Conservation (phyloP, 2,329 filamentous ascomycete species). For the Pseudogymnoascus sp. region DNA sequence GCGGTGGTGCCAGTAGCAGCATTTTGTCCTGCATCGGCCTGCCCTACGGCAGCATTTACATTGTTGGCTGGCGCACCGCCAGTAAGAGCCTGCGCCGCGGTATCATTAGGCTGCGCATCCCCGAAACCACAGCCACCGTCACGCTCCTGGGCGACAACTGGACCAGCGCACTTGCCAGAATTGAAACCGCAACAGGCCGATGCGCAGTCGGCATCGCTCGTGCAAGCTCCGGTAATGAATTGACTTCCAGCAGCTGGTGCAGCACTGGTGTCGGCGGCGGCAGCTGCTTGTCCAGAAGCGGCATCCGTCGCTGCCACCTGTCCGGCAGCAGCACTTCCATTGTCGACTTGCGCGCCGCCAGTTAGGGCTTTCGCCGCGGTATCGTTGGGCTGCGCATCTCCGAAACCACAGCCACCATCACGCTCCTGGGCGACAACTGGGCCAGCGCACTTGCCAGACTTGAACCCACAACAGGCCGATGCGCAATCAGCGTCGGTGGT, state of each 20-base stretch:
- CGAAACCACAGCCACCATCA: slow-evolving; percentile 30
- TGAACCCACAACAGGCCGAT: slow-evolving; percentile 14
- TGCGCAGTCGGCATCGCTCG: slow-evolving; percentile 13
- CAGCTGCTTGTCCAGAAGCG: slow-evolving; percentile 20
- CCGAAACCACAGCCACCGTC: slow-evolving; percentile 30
- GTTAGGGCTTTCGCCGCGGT: slow-evolving; percentile 11
- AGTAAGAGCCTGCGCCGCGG: not conserved
- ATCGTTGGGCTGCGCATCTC: slow-evolving; percentile 13
- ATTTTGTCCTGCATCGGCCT: too few species aligned
- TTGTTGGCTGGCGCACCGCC: slow-evolving; percentile 1
- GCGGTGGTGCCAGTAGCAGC: not conserved
- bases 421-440: slow-evolving; percentile 27
- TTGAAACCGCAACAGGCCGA: slow-evolving; percentile 15
- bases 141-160: slow-evolving; percentile 25
- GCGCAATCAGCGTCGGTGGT: slow-evolving; percentile 15
- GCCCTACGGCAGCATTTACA: not conserved
- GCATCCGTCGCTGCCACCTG: slow-evolving; percentile 21
- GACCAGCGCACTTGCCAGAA: slow-evolving; percentile 27
- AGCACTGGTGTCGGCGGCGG: slow-evolving; percentile 26
- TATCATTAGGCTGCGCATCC: slow-evolving; percentile 11
- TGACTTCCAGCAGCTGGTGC: slow-evolving; percentile 14
- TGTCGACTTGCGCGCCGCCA: not conserved
- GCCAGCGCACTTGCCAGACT: slow-evolving; percentile 27
- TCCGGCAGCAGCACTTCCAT: not conserved
- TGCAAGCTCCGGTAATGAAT: slow-evolving; percentile 11